phyloP scores from a whole-genome alignment of 1,284 basidiomycete genomes.

The Cryptococcus sp. region DNA sequence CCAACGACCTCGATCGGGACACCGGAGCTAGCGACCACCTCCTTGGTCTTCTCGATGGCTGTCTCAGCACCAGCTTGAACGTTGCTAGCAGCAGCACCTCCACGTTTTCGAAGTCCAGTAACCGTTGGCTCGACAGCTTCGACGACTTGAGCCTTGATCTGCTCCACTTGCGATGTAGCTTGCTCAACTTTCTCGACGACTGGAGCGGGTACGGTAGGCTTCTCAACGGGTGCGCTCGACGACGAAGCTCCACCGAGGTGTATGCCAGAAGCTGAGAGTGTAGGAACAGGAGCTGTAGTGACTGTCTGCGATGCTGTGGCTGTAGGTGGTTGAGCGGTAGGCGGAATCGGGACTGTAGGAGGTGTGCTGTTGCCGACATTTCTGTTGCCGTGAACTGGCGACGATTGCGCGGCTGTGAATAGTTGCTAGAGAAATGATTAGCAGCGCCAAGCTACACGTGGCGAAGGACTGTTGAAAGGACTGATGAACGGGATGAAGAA shows the following conservation, averaged over 20 bases:
- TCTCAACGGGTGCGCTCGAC: constrained; percentile 34
- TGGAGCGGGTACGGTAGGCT: constrained; percentile 33
- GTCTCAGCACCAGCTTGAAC: constrained; percentile 18
- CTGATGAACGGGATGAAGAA: constrained; percentile 2
- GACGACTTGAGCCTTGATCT: constrained; percentile 33
- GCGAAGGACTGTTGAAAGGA: no score
- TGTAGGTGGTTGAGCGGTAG: constrained; percentile 2
- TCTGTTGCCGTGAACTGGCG: constrained; percentile 16
- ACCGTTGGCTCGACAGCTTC: constrained; percentile 32
- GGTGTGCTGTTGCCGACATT: constrained; percentile 5
- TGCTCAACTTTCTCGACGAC: constrained; percentile 43
- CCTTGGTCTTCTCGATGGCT: constrained; percentile 26
- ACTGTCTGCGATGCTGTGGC: constrained; percentile 6
- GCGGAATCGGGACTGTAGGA: constrained; percentile 1
- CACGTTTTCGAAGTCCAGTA: constrained; percentile 41
- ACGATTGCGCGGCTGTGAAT: constrained; percentile 31
- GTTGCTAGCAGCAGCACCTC: constrained; percentile 23
- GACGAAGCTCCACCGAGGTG: constrained; percentile 19
- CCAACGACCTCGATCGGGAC: constrained; percentile 55
- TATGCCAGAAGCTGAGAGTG: constrained; percentile 27
- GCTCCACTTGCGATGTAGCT: constrained; percentile 43
- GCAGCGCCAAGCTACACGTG: no score
- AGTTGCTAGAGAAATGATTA: constrained; percentile 19
- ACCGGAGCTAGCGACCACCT: constrained; percentile 34
- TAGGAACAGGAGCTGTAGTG: constrained; percentile 23